Percentiles rank a stretch among this genome's conserved stretches.
phyloP scores from a whole-genome alignment of 2,329 filamentous ascomycete species.

The Pseudogymnoascus sp. region DNA sequence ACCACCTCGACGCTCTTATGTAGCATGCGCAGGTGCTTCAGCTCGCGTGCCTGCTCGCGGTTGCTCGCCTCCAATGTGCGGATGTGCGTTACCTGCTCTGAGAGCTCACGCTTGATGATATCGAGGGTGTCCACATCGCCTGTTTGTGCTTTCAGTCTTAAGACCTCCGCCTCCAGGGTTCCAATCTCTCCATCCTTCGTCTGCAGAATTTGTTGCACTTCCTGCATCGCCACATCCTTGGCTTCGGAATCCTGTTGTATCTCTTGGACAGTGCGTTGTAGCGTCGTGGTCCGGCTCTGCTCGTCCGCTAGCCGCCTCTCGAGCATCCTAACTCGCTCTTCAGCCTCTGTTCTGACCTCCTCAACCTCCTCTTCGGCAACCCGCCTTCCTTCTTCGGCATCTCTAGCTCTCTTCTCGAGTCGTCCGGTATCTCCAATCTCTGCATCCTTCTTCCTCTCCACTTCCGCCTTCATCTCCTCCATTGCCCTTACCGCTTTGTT shows the following conservation, averaged over 20 bases:
- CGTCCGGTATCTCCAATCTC: constrained; percentile 51
- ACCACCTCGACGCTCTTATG: constrained; percentile 88
- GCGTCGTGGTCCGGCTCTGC: constrained; percentile 49
- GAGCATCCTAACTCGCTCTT: constrained; percentile 59
- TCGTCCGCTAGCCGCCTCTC: constrained; percentile 54
- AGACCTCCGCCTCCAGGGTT: constrained; percentile 70
- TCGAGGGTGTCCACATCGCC: constrained; percentile 79
- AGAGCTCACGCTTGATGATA: constrained; percentile 79
- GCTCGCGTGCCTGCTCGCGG: constrained; percentile 67
- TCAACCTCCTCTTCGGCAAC: constrained; percentile 73
- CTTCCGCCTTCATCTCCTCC: constrained; percentile 42
- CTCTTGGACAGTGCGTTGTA: constrained; percentile 46
- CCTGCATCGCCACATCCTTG: constrained; percentile 25
- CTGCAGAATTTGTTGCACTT: constrained; percentile 37
- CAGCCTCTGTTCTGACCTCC: constrained; percentile 54
- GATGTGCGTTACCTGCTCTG: constrained; percentile 88
- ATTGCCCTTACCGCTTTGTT: constrained; percentile 41
- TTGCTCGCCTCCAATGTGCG: constrained; percentile 73
- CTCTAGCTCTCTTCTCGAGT: constrained; percentile 60
- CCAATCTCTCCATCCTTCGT: constrained; percentile 65
- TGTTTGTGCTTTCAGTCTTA: constrained; percentile 76
- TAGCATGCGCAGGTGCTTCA: constrained; percentile 71
- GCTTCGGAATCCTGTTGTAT: constrained; percentile 38
- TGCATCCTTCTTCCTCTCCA: constrained; percentile 43
- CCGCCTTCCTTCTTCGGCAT: constrained; percentile 64